A percentile compares a stretch with the other conserved stretches of the same genome.
Conservation (phyloP, 148 eudicot genomes). For the Hydrangea macrophylla region DNA sequence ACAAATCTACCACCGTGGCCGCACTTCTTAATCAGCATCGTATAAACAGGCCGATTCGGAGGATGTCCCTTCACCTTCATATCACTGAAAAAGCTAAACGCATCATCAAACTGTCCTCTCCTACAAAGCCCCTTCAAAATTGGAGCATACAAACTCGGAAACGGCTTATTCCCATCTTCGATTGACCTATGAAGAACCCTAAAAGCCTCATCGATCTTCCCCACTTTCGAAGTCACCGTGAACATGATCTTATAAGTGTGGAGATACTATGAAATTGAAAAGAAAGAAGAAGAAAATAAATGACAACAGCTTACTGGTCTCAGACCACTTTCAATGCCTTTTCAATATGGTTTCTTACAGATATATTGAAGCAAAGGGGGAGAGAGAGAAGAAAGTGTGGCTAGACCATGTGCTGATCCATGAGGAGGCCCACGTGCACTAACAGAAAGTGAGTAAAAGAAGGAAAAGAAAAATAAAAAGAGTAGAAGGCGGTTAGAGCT, state of each 20-base stretch:
- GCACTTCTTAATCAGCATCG: conserved; percentile 87
- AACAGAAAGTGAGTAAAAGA: too few species aligned
- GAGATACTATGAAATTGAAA: too few species aligned
- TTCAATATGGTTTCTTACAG: too few species aligned
- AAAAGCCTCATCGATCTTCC: conserved; percentile 76
- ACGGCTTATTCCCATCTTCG: conserved; percentile 87
- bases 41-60: conserved; percentile 87
- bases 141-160: conserved; percentile 96
- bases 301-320: too few species aligned
- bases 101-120: conserved; percentile 87
- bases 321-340: too few species aligned
- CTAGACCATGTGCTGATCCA: too few species aligned
- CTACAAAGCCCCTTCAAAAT: conserved; percentile 75
- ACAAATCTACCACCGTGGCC: conserved; percentile 82
- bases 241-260: conserved; percentile 85
- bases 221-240: conserved; percentile 56
- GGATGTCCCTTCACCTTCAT: conserved; percentile 87
- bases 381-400: too few species aligned
- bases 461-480: too few species aligned
- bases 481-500: too few species aligned
- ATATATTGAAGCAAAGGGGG: too few species aligned
- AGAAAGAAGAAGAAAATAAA: too few species aligned
- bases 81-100: conserved; percentile 83
- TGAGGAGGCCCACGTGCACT: too few species aligned
- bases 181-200: conserved; percentile 69